These are phyloP conservation scores for Cyamopsis tetragonoloba DNA, from an alignment of 306 rosid species.

Conservation along the genomic window DNA sequence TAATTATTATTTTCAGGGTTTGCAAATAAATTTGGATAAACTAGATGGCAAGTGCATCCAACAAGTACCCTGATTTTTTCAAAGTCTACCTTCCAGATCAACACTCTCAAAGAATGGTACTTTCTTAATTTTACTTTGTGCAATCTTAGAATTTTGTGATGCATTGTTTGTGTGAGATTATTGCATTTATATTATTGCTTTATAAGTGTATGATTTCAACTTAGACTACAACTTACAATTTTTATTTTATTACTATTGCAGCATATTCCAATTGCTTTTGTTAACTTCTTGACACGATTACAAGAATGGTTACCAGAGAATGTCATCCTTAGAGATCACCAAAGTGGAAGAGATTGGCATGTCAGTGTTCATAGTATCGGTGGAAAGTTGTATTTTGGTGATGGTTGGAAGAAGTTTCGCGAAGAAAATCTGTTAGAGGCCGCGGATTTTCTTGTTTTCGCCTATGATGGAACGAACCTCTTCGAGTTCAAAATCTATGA, in stretches of 20 bases:
- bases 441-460: not conserved
- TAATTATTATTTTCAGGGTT: not conserved
- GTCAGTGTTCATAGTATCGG: not conserved
- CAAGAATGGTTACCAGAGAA: not conserved
- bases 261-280: slow-evolving; percentile 26
- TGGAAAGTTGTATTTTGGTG: not conserved
- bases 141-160: not conserved
- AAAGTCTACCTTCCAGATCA: slow-evolving; percentile 13
- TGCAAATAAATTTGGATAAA: not conserved
- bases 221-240: not conserved
- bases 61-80: slow-evolving; percentile 28
- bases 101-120: slow-evolving; percentile 26
- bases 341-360: slow-evolving; percentile 21
- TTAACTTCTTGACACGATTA: too few species aligned
- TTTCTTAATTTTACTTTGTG: not conserved
- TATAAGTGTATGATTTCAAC: not conserved
- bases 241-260: not conserved
- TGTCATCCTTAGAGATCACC: slow-evolving; percentile 6
- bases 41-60: not conserved
- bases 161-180: not conserved
- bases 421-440: not conserved
- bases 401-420: slow-evolving; percentile 25
- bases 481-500: slow-evolving; percentile 23
- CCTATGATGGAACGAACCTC: not conserved
- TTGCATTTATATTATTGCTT: not conserved